Percentiles rank a stretch among this genome's conserved stretches.
phyloP scores from a whole-genome alignment of 2,329 filamentous ascomycete species.

The Aspergillus tanneri region DNA sequence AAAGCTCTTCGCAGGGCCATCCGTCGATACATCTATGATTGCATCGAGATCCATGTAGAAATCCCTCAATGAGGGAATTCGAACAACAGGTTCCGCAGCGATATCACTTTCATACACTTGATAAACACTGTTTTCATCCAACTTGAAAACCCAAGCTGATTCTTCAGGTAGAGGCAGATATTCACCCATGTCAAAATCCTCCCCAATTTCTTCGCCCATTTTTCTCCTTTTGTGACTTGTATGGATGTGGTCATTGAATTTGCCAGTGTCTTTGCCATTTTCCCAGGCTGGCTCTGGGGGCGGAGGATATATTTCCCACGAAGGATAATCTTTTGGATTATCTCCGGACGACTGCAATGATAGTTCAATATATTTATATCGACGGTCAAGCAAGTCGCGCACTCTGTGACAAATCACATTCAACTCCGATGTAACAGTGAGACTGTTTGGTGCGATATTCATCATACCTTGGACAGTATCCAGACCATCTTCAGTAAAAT shows the following conservation, averaged over 20 bases:
- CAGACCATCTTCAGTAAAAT: constrained; percentile 54
- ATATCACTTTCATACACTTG: constrained; percentile 79
- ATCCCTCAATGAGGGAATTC: constrained; percentile 88
- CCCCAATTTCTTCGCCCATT: constrained; percentile 83
- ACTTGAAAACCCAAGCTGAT: constrained; percentile 69
- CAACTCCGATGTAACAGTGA: constrained; percentile 79
- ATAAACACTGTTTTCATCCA: constrained; percentile 84
- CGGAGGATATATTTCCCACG: constrained; percentile 86
- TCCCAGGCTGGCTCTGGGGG: constrained; percentile 91
- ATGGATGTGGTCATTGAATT: constrained; percentile 40
- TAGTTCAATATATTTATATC: constrained; percentile 82
- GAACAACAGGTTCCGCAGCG: constrained; percentile 68
- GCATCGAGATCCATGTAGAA: constrained; percentile 94
- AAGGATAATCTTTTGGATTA: constrained; percentile 81
- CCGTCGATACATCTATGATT: constrained; percentile 84
- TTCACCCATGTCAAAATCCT: constrained; percentile 84
- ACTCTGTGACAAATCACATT: constrained; percentile 86
- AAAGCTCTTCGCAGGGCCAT: constrained; percentile 95
- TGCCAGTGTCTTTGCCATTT: constrained; percentile 52
- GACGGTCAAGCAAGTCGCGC: constrained; percentile 80
- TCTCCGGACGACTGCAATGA: constrained; percentile 79
- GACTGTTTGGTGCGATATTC: constrained; percentile 69
- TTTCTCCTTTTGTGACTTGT: constrained; percentile 66
- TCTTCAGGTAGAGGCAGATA: constrained; percentile 69
- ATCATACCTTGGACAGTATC: constrained; percentile 61